phyloP scores from a whole-genome alignment of 2,329 filamentous ascomycete genomes.

The Aspergillus brasiliensis region DNA sequence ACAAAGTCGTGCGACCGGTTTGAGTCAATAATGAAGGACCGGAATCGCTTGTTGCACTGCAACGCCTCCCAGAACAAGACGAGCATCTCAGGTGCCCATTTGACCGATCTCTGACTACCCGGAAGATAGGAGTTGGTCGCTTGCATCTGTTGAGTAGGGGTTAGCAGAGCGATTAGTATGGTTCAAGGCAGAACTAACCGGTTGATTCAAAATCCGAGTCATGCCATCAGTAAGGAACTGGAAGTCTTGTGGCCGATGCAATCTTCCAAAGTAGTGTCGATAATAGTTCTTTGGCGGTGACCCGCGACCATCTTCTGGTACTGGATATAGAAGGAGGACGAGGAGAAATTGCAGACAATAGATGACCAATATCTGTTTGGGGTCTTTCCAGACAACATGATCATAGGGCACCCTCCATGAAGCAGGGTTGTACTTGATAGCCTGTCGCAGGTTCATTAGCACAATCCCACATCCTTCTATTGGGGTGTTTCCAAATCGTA shows the following conservation, averaged over 20 bases:
- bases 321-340: conserved; percentile 79
- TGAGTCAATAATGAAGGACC: conserved; percentile 95
- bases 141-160: conserved; percentile 60
- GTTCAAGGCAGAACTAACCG: conserved; percentile 48
- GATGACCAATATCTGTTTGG: conserved; percentile 85
- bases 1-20: conserved; percentile 92
- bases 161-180: conserved; percentile 11
- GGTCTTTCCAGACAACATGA: conserved; percentile 85
- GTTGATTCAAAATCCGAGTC: conserved; percentile 88
- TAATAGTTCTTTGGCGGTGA: conserved; percentile 83
- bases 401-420: conserved; percentile 95
- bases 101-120: conserved; percentile 74
- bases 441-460: conserved; percentile 52
- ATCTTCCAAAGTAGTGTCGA: conserved; percentile 83
- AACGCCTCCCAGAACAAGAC: conserved; percentile 97
- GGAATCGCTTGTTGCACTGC: conserved; percentile 96
- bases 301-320: conserved; percentile 72
- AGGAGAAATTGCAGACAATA: conserved; percentile 92
- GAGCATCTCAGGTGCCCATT: conserved; percentile 92
- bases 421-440: conserved; percentile 92
- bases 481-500: conserved; percentile 48
- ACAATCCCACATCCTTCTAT: background rate
- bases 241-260: conserved; percentile 94
- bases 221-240: conserved; percentile 96
- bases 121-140: conserved; percentile 86